phyloP scores from a whole-genome alignment of 83 land plant species.

The Thuja plicata region DNA sequence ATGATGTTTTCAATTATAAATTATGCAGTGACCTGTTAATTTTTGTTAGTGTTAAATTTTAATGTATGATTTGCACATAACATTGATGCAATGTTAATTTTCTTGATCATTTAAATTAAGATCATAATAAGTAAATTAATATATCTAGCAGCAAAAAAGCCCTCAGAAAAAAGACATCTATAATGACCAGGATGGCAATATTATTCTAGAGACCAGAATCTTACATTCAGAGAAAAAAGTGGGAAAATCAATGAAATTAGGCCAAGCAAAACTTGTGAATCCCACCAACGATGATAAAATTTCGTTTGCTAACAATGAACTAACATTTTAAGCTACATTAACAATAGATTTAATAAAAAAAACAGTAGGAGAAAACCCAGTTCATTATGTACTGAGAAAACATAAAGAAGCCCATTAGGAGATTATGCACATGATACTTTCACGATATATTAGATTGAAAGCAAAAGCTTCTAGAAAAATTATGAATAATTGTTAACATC shows the following conservation, averaged over 20 bases:
- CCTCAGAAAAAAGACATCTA: neutral
- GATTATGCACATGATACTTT: neutral
- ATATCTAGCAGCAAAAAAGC: neutral
- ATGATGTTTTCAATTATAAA: too few species aligned
- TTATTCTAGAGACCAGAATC: neutral
- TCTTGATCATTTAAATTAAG: too few species aligned
- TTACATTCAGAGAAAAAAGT: neutral
- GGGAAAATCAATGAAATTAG: neutral
- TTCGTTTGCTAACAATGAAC: neutral
- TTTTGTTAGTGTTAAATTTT: too few species aligned
- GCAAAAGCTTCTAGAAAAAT: too few species aligned
- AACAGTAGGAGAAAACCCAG: neutral
- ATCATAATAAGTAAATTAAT: neutral
- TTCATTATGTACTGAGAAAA: neutral
- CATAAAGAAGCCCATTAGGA: neutral
- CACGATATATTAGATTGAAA: too few species aligned
- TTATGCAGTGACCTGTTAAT: too few species aligned
- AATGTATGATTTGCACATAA: too few species aligned
- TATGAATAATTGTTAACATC: too few species aligned
- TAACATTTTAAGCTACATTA: neutral
- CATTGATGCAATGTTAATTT: too few species aligned
- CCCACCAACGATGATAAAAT: neutral
- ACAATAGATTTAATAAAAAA: neutral
- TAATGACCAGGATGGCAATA: neutral
- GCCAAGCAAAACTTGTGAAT: neutral